Evolutionary conservation across 495 filamentous ascomycete genomes (phyloP), one percentile per base, ranked within the genome.

Genomic region (Neurospora discreta): DNA sequence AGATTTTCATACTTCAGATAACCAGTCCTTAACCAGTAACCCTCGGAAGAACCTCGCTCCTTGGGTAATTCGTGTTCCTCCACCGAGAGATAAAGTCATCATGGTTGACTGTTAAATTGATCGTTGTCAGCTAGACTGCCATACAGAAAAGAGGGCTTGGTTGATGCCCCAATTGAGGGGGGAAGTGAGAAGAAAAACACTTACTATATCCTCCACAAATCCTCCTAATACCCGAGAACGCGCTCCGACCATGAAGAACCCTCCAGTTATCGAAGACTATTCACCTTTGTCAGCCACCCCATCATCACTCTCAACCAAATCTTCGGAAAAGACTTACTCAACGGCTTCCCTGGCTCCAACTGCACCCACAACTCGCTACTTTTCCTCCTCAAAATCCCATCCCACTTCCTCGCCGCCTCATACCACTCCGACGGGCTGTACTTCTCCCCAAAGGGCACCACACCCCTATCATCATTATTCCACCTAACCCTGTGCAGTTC

Each of bases 251-350:
- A 80, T 98, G 95, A 67, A 98, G 80, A 71, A 97, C 92, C 72
- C 95, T 87, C 94, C 94, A 98, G 77, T 98, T 98, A 79, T 98
- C 93, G 78, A 98, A 97, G 23, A 97, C 90, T 93, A n/a, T 15
- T 15, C 3, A 39, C 3, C 42, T 5, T 0, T 15, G 69, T 72
- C 46, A 72, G 73, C 39, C 13, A 33, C 23, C 23, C 16, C 42
- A 36, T 68, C 9, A 39, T 42, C 41, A 20, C 9, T n/a, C 23
- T 5, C 18, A 44, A 10, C 42, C n/a, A 44, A 38, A 38, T 38
- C 5, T 6, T 7, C 7, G 7, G 2, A 23, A 42, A 68, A 38
- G 18, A 81, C 88, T 78, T 81, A 94, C 92, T 89, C 41, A 97
- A 71, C n/a, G 90, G 85, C 68, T 81, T 89, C 16, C 95, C 95